Percentiles rank a stretch among this genome's conserved stretches.
These are phyloP conservation scores for Linnemannia hyalina DNA, from an alignment of 192 early-diverging fungal species.

Conservation along the genomic window DNA sequence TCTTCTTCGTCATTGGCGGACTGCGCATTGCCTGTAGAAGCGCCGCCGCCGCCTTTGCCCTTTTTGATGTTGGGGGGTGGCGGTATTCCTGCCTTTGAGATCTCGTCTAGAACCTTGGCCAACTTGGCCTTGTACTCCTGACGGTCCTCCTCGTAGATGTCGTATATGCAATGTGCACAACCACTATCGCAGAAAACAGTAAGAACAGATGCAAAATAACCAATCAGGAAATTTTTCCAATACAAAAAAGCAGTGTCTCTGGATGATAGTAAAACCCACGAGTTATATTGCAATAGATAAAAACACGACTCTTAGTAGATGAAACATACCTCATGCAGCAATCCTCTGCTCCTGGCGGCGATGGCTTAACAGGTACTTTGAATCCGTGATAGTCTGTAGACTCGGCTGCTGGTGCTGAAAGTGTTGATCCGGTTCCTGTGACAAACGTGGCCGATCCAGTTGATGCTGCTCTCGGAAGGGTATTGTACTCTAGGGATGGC, in stretches of 20 bases:
- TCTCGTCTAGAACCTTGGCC: conserved; percentile 24
- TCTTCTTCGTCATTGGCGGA: conserved; percentile 32
- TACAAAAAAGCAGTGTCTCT: background rate
- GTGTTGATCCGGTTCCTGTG: conserved; percentile 15
- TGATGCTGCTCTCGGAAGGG: conserved; percentile 28
- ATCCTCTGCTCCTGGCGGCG: conserved; percentile 46
- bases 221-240: background rate
- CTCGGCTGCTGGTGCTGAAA: conserved; percentile 10
- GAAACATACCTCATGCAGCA: conserved; percentile 52
- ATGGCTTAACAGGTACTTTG: conserved; percentile 35
- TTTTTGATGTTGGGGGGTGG: conserved; percentile 22
- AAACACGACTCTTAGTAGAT: background rate
- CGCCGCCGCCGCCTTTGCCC: background rate
- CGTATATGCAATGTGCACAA: conserved; percentile 51
- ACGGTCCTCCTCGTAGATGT: conserved; percentile 51
- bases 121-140: conserved; percentile 39
- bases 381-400: conserved; percentile 40
- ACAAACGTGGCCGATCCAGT: conserved; percentile 4
- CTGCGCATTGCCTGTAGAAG: background rate
- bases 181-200: conserved; percentile 19
- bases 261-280: background rate
- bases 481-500: conserved; percentile 13
- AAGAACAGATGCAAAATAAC: background rate
- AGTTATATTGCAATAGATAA: background rate
- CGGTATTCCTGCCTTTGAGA: conserved; percentile 37